Conservation (phyloP, 208 protist species). For the Wallacemonas sp. region DNA sequence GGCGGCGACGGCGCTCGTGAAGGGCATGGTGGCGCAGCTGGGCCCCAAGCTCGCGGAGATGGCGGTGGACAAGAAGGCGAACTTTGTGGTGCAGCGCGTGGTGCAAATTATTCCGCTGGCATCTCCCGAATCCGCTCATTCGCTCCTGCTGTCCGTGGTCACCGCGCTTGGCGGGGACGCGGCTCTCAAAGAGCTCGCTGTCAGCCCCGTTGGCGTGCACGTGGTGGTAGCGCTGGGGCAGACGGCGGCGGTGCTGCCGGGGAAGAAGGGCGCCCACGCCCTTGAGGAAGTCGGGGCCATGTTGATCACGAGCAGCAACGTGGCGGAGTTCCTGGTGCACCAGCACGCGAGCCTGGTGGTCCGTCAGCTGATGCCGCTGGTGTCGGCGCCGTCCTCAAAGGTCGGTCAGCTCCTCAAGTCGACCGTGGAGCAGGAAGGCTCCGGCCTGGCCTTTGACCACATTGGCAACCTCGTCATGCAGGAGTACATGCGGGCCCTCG, state of each 20-base stretch:
- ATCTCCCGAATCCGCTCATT: conserved; percentile 22
- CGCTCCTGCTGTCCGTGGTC: conserved; percentile 39
- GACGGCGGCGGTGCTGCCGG: conserved; percentile 40
- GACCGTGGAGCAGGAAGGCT: conserved; percentile 58
- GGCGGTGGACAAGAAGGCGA: conserved; percentile 64
- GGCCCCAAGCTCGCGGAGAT: conserved; percentile 55
- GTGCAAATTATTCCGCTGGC: conserved; percentile 52
- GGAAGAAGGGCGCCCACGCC: conserved; percentile 23
- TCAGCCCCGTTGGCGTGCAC: conserved; percentile 73
- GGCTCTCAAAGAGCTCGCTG: conserved; percentile 41
- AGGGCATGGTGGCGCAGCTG: conserved; percentile 40
- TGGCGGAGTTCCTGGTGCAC: conserved; percentile 59
- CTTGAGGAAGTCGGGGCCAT: conserved; percentile 58
- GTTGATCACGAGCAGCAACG: conserved; percentile 48
- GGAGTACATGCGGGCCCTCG: conserved; percentile 63
- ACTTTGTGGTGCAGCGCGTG: conserved; percentile 85
- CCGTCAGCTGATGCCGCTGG: conserved; percentile 74
- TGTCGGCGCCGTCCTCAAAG: conserved; percentile 57
- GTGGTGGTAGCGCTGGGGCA: conserved; percentile 63
- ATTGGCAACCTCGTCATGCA: conserved; percentile 85
- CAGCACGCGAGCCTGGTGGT: conserved; percentile 73
- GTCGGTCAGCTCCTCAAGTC: conserved; percentile 58
- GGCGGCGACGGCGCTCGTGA: conserved; percentile 40
- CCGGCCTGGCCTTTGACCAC: conserved; percentile 59
- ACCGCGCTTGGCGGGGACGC: conserved; percentile 38